These are phyloP conservation scores for Aspergillus egyptiacus DNA, from an alignment of 495 filamentous ascomycete species.

Conservation along the genomic window DNA sequence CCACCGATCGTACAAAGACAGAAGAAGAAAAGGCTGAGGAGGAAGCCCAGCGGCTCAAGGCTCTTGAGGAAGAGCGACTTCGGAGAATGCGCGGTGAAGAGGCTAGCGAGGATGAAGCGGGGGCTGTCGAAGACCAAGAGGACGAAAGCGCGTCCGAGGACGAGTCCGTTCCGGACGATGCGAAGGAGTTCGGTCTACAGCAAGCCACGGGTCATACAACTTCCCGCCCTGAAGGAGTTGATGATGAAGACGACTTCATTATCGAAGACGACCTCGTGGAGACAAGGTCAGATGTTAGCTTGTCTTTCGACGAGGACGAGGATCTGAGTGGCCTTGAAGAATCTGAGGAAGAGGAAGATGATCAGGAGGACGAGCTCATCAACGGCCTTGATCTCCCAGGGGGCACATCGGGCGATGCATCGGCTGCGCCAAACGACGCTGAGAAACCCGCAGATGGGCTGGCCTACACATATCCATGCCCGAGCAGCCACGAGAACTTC, in stretches of 20 bases:
- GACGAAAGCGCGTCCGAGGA: constrained; percentile 30
- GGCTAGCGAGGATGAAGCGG: constrained; percentile 36
- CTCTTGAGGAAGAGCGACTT: constrained; percentile 68
- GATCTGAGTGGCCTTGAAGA: constrained; percentile 43
- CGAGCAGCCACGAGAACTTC: constrained; percentile 67
- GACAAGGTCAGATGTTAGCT: constrained; percentile 47
- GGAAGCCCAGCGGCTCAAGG: constrained; percentile 65
- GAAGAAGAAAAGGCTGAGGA: constrained; percentile 78
- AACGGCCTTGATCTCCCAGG: constrained; percentile 33
- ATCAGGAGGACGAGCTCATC: constrained; percentile 42
- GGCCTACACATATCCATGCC: constrained; percentile 80
- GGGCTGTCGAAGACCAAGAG: constrained; percentile 42
- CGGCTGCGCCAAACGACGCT: constrained; percentile 23
- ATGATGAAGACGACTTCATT: constrained; percentile 89
- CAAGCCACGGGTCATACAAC: constrained; percentile 24
- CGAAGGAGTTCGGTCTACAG: constrained; percentile 51
- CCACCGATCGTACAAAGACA: constrained; percentile 83
- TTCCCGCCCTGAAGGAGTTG: constrained; percentile 48
- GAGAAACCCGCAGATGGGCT: constrained; percentile 47
- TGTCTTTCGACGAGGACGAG: constrained; percentile 46
- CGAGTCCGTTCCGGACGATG: constrained; percentile 44
- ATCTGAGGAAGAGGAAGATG: constrained; percentile 39
- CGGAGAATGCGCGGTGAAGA: constrained; percentile 43
- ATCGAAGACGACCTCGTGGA: constrained; percentile 81
- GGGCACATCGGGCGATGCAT: constrained; percentile 14